Conservation (phyloP, 805 yeast genomes). For the Metschnikowia borealis region DNA sequence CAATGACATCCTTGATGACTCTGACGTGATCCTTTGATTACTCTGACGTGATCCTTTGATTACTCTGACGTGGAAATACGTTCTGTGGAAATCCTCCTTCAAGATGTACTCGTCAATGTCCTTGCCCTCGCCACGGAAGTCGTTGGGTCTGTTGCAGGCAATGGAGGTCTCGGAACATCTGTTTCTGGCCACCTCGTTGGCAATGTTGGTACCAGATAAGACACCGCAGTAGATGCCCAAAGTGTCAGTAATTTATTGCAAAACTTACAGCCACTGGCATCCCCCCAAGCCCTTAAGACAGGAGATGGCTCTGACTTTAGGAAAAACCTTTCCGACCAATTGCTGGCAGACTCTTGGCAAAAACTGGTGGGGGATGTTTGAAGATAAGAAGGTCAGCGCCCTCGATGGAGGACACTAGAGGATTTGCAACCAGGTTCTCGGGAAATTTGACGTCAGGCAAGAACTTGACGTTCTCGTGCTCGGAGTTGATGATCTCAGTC, state of each 20-base stretch:
- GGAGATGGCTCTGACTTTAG: conserved; percentile 40
- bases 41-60: no score
- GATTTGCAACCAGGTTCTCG: conserved; percentile 37
- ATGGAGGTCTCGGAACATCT: conserved; percentile 47
- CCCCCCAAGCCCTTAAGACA: conserved; percentile 44
- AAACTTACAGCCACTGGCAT: conserved; percentile 41
- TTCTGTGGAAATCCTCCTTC: conserved; percentile 44
- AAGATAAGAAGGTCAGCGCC: conserved; percentile 43
- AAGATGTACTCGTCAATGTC: conserved; percentile 39
- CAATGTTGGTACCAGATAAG: conserved; percentile 46
- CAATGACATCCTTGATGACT: conserved; percentile 43
- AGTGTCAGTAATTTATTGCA: conserved; percentile 40
- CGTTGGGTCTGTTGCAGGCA: conserved; percentile 38
- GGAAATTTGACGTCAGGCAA: conserved; percentile 43
- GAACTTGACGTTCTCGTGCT: conserved; percentile 44
- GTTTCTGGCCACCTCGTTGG: conserved; percentile 44
- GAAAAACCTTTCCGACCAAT: conserved; percentile 37
- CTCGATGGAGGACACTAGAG: conserved; percentile 35
- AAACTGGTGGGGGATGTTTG: conserved; percentile 46
- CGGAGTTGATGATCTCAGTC: conserved; percentile 40
- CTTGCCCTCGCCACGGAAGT: conserved; percentile 38
- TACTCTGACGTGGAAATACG: conserved; percentile 46
- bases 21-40: no score
- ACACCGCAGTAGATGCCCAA: conserved; percentile 45
- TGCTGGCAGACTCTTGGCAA: conserved; percentile 36